Conservation (phyloP, 2,329 filamentous ascomycete species). For the Diplodia intermedia region DNA sequence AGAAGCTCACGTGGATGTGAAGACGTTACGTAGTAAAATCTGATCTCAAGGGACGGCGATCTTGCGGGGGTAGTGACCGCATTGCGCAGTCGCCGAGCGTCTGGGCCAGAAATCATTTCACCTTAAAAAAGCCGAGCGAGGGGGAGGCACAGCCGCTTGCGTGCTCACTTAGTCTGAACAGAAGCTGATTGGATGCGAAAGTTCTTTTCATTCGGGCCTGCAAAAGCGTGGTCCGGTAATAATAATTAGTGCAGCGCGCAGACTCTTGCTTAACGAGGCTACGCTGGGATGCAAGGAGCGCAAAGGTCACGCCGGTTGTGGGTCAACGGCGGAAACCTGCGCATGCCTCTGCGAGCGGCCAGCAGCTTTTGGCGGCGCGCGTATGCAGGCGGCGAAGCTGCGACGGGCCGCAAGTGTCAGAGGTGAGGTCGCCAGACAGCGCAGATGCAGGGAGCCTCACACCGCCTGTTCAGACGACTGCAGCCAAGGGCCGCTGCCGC, state of each 20-base stretch:
- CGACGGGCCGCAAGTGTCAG: conserved; percentile 11
- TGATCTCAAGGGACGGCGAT: conserved; percentile 26
- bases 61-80: conserved; percentile 30
- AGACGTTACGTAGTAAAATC: conserved; percentile 10
- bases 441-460: conserved; percentile 30
- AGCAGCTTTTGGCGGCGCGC: conserved; percentile 21
- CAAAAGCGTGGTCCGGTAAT: conserved; percentile 4
- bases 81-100: conserved; percentile 24
- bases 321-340: conserved; percentile 22
- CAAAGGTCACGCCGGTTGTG: conserved; percentile 26
- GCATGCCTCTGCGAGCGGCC: conserved; percentile 25
- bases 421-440: conserved; percentile 22
- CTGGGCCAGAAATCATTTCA: conserved; percentile 20
- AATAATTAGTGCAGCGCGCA: conserved; percentile 23
- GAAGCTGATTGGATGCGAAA: conserved; percentile 28
- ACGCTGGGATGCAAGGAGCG: conserved; percentile 6
- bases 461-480: conserved; percentile 28
- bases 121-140: conserved; percentile 20
- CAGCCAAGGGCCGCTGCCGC: conserved; percentile 20
- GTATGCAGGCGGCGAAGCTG: conserved; percentile 23
- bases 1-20: conserved; percentile 12
- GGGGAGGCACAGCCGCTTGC: conserved; percentile 22
- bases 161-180: conserved; percentile 22
- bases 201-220: conserved; percentile 22
- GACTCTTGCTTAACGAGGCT: conserved; percentile 6